Evolutionary conservation across 1,284 basidiomycete genomes (phyloP).

Genomic region (Cerrena zonata): DNA sequence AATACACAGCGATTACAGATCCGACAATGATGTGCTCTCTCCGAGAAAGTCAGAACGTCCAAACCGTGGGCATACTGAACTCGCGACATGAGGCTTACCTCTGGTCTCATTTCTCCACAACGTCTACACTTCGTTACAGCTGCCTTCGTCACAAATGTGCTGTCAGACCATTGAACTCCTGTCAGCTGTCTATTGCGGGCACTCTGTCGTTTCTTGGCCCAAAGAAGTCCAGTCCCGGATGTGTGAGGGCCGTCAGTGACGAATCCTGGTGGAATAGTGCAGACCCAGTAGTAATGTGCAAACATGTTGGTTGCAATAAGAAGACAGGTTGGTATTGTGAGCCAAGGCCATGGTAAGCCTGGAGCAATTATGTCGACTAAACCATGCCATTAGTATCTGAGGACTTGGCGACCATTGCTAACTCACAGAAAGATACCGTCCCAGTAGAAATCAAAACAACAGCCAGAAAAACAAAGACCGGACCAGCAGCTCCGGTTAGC

Average conservation of each 20-base stretch:
- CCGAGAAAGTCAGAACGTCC: neutral
- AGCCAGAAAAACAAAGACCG: constrained; percentile 80
- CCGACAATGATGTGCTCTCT: constrained; percentile 89
- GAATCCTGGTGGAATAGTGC: constrained; percentile 73
- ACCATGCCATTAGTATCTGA: constrained; percentile 5
- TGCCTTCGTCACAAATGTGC: constrained; percentile 48
- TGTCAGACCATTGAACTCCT: constrained; percentile 37
- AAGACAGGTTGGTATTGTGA: constrained; percentile 62
- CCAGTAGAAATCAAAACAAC: constrained; percentile 66
- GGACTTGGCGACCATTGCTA: neutral
- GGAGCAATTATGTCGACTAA: constrained; percentile 73
- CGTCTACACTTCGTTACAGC: constrained; percentile 57
- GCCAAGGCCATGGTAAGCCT: constrained; percentile 42
- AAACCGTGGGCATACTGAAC: neutral
- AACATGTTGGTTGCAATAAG: constrained; percentile 76
- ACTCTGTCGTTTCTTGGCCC: constrained; percentile 42
- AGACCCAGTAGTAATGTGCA: constrained; percentile 80
- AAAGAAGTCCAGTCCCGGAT: constrained; percentile 40
- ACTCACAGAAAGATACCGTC: constrained; percentile 77
- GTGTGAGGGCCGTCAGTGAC: constrained; percentile 45
- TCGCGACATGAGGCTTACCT: constrained; percentile 47
- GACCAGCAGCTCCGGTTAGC: constrained; percentile 85
- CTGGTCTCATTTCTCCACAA: constrained; percentile 72
- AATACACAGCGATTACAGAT: constrained; percentile 89
- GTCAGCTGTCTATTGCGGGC: constrained; percentile 25